phyloP scores from a whole-genome alignment of 164 flowering plant genomes.

The Stephania cephalantha region DNA sequence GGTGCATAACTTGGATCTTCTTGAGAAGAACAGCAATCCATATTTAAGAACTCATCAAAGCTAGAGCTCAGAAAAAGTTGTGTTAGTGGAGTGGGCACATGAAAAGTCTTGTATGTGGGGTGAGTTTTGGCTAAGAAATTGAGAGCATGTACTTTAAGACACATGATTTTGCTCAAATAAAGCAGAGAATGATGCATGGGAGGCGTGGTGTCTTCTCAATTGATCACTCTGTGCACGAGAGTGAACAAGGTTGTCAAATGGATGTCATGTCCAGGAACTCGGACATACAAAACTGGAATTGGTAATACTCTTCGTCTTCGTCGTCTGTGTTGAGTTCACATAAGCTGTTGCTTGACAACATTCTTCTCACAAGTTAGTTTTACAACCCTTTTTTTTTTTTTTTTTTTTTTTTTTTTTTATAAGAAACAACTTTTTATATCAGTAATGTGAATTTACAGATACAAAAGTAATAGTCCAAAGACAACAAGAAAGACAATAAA shows the following conservation, averaged over 20 bases:
- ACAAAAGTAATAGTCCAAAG: too few relatives aligned
- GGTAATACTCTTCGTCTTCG: background rate
- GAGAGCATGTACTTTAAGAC: background rate
- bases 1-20: background rate
- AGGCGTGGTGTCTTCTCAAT: constrained; percentile 1
- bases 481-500: too few relatives aligned
- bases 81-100: background rate
- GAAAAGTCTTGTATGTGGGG: background rate
- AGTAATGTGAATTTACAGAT: too few relatives aligned
- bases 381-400: too few relatives aligned
- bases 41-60: background rate
- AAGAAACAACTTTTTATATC: too few relatives aligned
- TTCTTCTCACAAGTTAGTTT: too few relatives aligned
- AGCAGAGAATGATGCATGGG: background rate
- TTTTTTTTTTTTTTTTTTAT: too few relatives aligned
- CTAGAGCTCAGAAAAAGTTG: background rate
- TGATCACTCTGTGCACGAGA: background rate
- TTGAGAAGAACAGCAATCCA: background rate
- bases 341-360: too few relatives aligned
- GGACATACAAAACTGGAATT: background rate
- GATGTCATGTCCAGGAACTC: background rate
- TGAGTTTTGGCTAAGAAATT: background rate
- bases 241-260: background rate
- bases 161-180: background rate
- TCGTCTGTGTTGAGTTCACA: too few relatives aligned